Evolutionary conservation across 1,284 basidiomycete species (phyloP).

Genomic region (Singerocomus inundabilis): DNA sequence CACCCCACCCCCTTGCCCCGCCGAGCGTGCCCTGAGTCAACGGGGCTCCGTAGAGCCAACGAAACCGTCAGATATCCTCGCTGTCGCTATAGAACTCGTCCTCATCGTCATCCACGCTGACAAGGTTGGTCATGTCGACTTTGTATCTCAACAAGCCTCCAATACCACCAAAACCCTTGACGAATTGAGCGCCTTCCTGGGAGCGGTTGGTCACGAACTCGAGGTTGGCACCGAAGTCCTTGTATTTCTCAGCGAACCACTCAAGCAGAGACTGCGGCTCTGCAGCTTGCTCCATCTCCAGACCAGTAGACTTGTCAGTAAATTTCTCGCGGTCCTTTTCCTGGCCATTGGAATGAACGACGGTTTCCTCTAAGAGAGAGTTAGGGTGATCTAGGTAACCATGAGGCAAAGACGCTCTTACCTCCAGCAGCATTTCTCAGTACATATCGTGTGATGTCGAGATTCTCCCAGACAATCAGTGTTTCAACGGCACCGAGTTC

Average conservation of each 20-base stretch:
- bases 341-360: conserved; percentile 81
- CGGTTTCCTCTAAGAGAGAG: conserved; percentile 64
- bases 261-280: conserved; percentile 88
- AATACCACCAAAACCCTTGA: conserved; percentile 98
- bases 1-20: conserved; percentile 48
- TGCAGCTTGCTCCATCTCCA: conserved; percentile 88
- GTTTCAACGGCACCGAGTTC: conserved; percentile 98
- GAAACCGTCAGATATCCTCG: conserved; percentile 80
- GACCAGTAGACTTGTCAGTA: conserved; percentile 89
- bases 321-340: conserved; percentile 94
- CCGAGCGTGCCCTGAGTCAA: conserved; percentile 53
- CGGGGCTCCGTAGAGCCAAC: conserved; percentile 78
- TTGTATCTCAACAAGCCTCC: conserved; percentile 95
- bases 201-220: conserved; percentile 89
- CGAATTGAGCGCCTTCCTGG: conserved; percentile 98
- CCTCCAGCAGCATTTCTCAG: conserved; percentile 90
- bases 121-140: conserved; percentile 86
- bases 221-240: conserved; percentile 93
- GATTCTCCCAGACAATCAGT: conserved; percentile 97
- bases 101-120: conserved; percentile 66
- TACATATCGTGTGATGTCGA: conserved; percentile 83
- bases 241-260: conserved; percentile 99
- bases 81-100: conserved; percentile 70
- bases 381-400: background rate
- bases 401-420: conserved; percentile 35